These are phyloP conservation scores for Umbelopsis sp. DNA, from an alignment of 371 early-diverging fungal genomes.

Conservation along the genomic window DNA sequence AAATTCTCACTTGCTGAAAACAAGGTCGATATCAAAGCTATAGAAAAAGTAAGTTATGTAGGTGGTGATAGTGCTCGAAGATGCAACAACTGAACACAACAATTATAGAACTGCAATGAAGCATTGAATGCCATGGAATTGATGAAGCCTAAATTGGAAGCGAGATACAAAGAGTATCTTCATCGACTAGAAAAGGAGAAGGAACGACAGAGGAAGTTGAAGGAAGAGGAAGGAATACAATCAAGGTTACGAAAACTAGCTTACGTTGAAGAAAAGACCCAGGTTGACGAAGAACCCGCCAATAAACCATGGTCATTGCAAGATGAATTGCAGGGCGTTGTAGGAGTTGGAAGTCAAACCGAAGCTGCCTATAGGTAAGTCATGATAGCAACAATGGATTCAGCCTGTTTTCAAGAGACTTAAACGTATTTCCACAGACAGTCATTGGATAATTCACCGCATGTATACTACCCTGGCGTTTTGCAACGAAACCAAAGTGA, in stretches of 20 bases:
- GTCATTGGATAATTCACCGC: not conserved
- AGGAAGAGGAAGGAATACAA: constrained; percentile 22
- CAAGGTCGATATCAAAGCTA: constrained; percentile 31
- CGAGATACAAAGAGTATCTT: constrained; percentile 27
- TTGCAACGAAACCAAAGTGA: constrained; percentile 19
- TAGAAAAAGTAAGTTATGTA: constrained; percentile 42
- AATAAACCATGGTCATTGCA: constrained; percentile 40
- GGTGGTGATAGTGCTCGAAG: not conserved
- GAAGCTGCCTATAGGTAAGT: not conserved
- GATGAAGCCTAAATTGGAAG: constrained; percentile 46
- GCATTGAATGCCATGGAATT: constrained; percentile 51
- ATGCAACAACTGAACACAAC: not conserved
- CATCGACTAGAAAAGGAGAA: constrained; percentile 15
- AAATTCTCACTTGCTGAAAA: constrained; percentile 45
- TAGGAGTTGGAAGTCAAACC: constrained; percentile 34
- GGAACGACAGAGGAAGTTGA: not conserved
- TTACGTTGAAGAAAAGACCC: constrained; percentile 13
- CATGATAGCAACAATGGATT: not conserved
- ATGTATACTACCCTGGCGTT: constrained; percentile 14
- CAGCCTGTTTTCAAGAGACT: no score
- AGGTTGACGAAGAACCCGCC: constrained; percentile 14
- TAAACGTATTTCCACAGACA: not conserved
- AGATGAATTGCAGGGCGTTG: constrained; percentile 46
- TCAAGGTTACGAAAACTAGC: constrained; percentile 3
- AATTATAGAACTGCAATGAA: constrained; percentile 46